These are phyloP conservation scores for Penicillium longicatenatum DNA, from an alignment of 495 filamentous ascomycete genomes.

Conservation along the genomic window DNA sequence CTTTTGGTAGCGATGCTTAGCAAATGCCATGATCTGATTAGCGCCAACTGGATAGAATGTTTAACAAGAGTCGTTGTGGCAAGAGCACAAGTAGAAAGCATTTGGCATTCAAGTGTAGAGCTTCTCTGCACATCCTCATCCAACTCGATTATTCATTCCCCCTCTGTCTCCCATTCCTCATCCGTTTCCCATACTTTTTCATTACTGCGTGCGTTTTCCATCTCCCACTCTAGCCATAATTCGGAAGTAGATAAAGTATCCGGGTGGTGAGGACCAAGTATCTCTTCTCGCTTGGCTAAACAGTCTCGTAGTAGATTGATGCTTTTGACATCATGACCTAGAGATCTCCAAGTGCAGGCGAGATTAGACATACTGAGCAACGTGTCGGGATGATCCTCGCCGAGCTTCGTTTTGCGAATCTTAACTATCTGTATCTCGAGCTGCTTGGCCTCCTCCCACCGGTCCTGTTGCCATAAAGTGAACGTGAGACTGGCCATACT, in stretches of 20 bases:
- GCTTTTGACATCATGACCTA: neutral
- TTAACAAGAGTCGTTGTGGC: too few species aligned
- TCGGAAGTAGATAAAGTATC: neutral
- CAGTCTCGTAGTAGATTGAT: neutral
- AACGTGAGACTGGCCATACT: neutral
- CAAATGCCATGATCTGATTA: too few species aligned
- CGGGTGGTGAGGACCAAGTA: neutral
- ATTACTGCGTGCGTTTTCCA: neutral
- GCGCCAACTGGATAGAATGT: too few species aligned
- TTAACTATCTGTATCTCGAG: neutral
- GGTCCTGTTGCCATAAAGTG: neutral
- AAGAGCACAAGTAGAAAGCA: too few species aligned
- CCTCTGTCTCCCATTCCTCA: neutral
- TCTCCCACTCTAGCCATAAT: neutral
- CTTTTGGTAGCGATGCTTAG: too few species aligned
- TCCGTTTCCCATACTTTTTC: neutral
- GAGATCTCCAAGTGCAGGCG: neutral
- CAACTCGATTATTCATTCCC: too few species aligned
- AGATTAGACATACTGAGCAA: too few species aligned
- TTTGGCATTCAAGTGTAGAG: too few species aligned
- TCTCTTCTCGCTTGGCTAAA: neutral
- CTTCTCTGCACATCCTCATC: too few species aligned
- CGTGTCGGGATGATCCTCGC: too few species aligned
- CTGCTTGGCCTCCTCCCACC: neutral
- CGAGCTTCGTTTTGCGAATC: too few species aligned